phyloP scores from a whole-genome alignment of 2,329 filamentous ascomycete genomes.

The Onygena corvina region DNA sequence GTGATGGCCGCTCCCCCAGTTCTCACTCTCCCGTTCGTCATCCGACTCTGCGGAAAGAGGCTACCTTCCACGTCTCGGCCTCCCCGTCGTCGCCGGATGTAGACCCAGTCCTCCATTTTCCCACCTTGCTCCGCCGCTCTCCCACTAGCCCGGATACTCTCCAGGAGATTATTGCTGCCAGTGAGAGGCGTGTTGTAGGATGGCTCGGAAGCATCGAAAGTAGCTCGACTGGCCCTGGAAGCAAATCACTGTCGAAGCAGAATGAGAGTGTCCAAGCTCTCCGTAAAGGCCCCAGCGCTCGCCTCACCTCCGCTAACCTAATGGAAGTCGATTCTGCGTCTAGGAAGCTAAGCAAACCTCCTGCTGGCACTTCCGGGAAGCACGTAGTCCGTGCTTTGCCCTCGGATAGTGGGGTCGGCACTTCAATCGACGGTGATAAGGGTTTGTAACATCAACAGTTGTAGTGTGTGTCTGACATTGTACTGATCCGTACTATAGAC shows the following conservation, averaged over 20 bases:
- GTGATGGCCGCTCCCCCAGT: conserved; percentile 15
- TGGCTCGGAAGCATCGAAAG: conserved; percentile 55
- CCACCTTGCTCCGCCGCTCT: conserved; percentile 49
- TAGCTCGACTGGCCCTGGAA: conserved; percentile 40
- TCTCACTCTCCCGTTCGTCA: conserved; percentile 25
- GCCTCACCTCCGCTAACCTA: conserved; percentile 36
- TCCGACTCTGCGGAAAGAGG: conserved; percentile 55
- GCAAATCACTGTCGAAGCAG: conserved; percentile 32
- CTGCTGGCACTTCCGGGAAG: conserved; percentile 25
- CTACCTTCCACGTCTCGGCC: conserved; percentile 45
- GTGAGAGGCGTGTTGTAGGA: conserved; percentile 55
- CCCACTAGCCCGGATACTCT: conserved; percentile 46
- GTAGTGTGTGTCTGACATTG: conserved; percentile 31
- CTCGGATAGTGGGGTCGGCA: conserved; percentile 80
- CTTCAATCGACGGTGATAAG: conserved; percentile 53
- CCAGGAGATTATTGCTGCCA: conserved; percentile 59
- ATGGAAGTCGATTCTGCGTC: conserved; percentile 22
- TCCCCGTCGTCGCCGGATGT: conserved; percentile 30
- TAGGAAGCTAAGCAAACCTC: conserved; percentile 17
- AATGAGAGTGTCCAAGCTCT: conserved; percentile 51
- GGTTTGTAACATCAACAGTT: conserved; percentile 21
- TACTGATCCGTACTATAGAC: background rate
- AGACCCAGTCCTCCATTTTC: conserved; percentile 35
- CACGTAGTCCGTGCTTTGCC: conserved; percentile 52
- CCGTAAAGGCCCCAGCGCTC: conserved; percentile 46